Conservation (phyloP, 148 eudicot species). For the Salicornia ramosissima region DNA sequence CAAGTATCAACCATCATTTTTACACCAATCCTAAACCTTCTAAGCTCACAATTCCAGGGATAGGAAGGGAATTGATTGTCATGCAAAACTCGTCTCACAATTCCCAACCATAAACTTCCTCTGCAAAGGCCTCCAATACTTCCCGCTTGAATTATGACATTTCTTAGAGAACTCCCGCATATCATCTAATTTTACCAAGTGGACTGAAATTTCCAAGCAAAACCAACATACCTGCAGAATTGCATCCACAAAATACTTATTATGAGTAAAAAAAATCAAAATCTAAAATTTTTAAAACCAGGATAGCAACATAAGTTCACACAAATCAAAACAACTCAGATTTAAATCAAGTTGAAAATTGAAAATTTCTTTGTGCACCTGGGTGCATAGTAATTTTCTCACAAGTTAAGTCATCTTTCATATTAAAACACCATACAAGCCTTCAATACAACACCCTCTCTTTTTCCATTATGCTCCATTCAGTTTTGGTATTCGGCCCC, state of each 20-base stretch:
- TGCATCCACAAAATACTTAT: background rate
- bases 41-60: conserved; percentile 23
- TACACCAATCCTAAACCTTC: conserved; percentile 30
- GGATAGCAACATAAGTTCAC: too few relatives aligned
- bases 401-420: too few relatives aligned
- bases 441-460: too few relatives aligned
- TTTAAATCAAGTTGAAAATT: too few relatives aligned
- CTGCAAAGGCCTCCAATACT: conserved; percentile 26
- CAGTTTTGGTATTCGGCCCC: too few relatives aligned
- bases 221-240: conserved; percentile 17
- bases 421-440: too few relatives aligned
- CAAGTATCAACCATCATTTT: conserved; percentile 71
- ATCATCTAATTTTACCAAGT: conserved; percentile 49
- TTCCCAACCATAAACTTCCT: conserved; percentile 30
- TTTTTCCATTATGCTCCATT: too few relatives aligned
- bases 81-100: conserved; percentile 30
- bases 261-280: too few relatives aligned
- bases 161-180: conserved; percentile 49
- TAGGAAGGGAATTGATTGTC: conserved; percentile 27
- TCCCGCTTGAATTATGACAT: conserved; percentile 36
- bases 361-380: too few relatives aligned
- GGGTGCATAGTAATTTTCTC: too few relatives aligned
- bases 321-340: too few relatives aligned
- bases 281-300: too few relatives aligned
- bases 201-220: conserved; percentile 12